Evolutionary conservation across 306 rosid genomes (phyloP), one percentile per base, ranked within the genome.

Genomic region (Corylus americana): DNA sequence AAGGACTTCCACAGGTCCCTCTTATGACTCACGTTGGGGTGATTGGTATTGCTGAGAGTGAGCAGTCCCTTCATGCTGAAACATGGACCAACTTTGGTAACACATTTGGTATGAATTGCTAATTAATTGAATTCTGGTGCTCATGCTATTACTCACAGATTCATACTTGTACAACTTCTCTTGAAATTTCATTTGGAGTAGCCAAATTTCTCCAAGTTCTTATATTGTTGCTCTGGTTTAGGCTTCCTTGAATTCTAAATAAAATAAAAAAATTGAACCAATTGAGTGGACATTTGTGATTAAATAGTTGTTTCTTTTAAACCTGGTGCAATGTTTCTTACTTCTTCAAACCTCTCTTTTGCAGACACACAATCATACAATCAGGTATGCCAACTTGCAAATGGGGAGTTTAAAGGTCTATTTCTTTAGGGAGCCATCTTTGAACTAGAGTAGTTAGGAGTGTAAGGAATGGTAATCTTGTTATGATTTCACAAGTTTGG

Each of bases 311-410:
- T 37, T 37, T 37, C 42, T 37, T 5, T 37, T 37, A 37, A 27
- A 31, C 49, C 12, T 25, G 63, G 20, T 16, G 18, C 29, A 58
- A 42, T 42, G 25, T 50, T 73, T 82, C 74, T 25, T 31, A 22
- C 50, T 77, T 47, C 11, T 17, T 64, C 27, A 71, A 39, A 37
- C 42, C 42, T 3, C 17, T 77, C 47, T 18, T 79, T 49, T 78
- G 77, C 77, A 88, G 91, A 88, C 57, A 67, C 78, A 75, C 68
- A 75, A 58, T 69, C 87, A 25, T 85, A 83, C 82, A 83, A 88
- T 74, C 87, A 80, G 76, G 50, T 88, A 67, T 88, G 91, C 85
- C 87, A 80, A 73, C 85, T 88, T 7, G 91, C 91, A 73, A 88
- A 88, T 59, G 89, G 89, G 29, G 89, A 85, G 57, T 88, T 88